A percentile compares a stretch with the other conserved stretches of the same genome.
phyloP scores from a whole-genome alignment of 352 stramenopile species.

The Globisporangium cystogenes region DNA sequence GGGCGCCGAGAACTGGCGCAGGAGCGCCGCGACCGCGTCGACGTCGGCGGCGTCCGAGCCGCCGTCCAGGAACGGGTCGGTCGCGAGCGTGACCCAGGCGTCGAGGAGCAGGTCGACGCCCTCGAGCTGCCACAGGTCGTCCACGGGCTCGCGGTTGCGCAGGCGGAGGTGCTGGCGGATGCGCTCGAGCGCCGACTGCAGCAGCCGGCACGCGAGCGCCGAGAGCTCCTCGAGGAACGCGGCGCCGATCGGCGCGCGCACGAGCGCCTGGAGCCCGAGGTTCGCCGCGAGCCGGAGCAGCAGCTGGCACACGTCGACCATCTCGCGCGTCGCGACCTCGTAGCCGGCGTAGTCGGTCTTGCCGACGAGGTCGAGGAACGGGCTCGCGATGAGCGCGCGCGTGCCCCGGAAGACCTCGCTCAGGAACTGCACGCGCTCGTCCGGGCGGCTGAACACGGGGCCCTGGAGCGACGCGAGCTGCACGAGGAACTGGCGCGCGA shows the following conservation, averaged over 20 bases:
- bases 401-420: constrained; percentile 67
- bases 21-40: constrained; percentile 26
- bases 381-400: constrained; percentile 54
- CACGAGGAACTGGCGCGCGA: constrained; percentile 74
- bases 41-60: constrained; percentile 14
- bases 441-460: constrained; percentile 56
- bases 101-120: constrained; percentile 76
- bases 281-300: constrained; percentile 77
- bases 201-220: constrained; percentile 59
- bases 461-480: constrained; percentile 73
- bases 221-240: constrained; percentile 66
- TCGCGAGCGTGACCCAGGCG: constrained; percentile 70
- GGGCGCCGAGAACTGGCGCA: constrained; percentile 53
- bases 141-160: constrained; percentile 36
- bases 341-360: constrained; percentile 54
- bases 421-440: constrained; percentile 61
- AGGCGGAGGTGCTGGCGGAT: constrained; percentile 50
- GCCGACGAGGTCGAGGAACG: constrained; percentile 69
- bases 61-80: constrained; percentile 44
- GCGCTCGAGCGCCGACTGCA: constrained; percentile 58
- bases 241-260: constrained; percentile 40
- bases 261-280: constrained; percentile 48
- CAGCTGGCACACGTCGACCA: constrained; percentile 83
- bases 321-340: constrained; percentile 68
- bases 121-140: constrained; percentile 83